Conservation (phyloP, 2,329 filamentous ascomycete genomes). For the Epichloe gansuensis region DNA sequence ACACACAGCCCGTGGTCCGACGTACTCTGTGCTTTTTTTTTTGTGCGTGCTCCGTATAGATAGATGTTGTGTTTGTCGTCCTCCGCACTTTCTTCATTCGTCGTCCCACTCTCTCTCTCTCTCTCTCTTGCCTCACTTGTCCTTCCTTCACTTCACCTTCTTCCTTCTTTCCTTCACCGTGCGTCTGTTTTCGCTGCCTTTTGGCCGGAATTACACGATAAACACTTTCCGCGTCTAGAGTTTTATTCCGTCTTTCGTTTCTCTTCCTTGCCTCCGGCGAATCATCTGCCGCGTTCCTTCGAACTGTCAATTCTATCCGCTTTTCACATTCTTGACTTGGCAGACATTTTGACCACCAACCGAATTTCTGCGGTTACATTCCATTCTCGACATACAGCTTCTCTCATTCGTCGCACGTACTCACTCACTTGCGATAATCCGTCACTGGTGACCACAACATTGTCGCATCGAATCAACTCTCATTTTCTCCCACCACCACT, state of each 20-base stretch:
- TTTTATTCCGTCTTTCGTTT: background rate
- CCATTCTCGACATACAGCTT: background rate
- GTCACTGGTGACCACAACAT: constrained; percentile 5
- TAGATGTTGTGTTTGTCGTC: background rate
- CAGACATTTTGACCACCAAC: background rate
- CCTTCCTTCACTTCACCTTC: background rate
- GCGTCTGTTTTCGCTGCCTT: background rate
- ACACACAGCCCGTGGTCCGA: no score
- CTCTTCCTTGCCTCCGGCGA: background rate
- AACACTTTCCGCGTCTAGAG: background rate
- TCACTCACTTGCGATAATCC: background rate
- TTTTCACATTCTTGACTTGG: constrained; percentile 6
- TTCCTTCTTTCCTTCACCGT: background rate
- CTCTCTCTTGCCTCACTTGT: background rate
- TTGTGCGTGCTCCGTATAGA: background rate
- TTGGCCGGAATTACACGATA: background rate
- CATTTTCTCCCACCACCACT: background rate
- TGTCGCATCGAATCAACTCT: background rate
- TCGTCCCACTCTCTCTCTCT: background rate
- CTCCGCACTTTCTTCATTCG: background rate
- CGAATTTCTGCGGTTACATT: constrained; percentile 1
- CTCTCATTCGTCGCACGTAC: background rate
- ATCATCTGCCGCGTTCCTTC: background rate
- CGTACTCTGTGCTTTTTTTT: no score
- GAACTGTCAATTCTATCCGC: background rate